Evolutionary conservation across 805 yeast genomes (phyloP).

Genomic region (Pichia nakasei): DNA sequence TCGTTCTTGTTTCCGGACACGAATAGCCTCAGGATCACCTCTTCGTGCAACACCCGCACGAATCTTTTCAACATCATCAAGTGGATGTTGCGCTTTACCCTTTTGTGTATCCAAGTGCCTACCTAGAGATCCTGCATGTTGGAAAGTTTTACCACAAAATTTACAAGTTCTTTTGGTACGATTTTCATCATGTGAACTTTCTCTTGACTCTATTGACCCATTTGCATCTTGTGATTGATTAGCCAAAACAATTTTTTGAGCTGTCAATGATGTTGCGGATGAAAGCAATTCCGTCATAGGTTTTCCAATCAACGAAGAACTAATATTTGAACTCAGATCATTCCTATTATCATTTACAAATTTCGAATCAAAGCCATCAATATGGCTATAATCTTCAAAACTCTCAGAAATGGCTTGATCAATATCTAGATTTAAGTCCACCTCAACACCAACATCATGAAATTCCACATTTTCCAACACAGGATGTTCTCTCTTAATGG

Average conservation of each 20-base stretch:
- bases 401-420: conserved; percentile 3
- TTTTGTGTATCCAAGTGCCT: conserved; percentile 49
- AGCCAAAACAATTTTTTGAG: neutral
- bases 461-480: neutral
- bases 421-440: neutral
- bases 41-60: conserved; percentile 43
- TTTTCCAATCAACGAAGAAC: neutral
- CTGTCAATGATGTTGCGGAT: neutral
- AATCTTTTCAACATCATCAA: conserved; percentile 35
- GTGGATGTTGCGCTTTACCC: conserved; percentile 46
- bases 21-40: conserved; percentile 37
- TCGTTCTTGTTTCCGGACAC: conserved; percentile 31
- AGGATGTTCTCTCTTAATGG: too few species aligned
- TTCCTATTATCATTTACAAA: neutral
- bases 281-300: neutral
- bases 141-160: conserved; percentile 45
- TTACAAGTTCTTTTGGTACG: conserved; percentile 9
- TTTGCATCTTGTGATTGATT: neutral
- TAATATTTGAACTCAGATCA: neutral
- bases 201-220: neutral
- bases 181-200: neutral
- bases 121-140: conserved; percentile 52
- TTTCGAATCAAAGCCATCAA: neutral
- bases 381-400: neutral
- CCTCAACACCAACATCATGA: neutral